These are phyloP conservation scores for Cordyceps javanica DNA, from an alignment of 2,329 filamentous ascomycete genomes.

Conservation along the genomic window DNA sequence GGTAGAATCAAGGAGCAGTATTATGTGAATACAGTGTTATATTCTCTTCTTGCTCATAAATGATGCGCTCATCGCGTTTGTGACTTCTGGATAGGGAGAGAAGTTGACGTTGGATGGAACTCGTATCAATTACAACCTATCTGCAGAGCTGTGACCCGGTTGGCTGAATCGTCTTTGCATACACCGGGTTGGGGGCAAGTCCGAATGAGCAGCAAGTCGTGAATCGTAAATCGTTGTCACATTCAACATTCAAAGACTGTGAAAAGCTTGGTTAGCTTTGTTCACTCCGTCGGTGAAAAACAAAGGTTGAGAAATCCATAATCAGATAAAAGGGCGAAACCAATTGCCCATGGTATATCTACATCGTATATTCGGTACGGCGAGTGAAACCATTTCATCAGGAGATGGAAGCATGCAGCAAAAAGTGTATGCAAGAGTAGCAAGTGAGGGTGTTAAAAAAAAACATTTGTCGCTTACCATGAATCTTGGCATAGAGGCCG, in stretches of 20 bases:
- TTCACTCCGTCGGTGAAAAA: background rate
- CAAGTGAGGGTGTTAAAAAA: too few relatives aligned
- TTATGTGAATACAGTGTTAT: too few relatives aligned
- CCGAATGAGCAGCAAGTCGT: background rate
- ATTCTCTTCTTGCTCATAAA: too few relatives aligned
- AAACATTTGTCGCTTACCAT: background rate
- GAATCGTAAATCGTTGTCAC: background rate
- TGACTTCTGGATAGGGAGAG: too few relatives aligned
- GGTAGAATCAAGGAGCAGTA: too few relatives aligned
- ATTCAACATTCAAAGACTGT: background rate
- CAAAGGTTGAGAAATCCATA: background rate
- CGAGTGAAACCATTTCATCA: conserved; percentile 17
- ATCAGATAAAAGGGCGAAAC: conserved; percentile 15
- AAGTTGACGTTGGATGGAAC: too few relatives aligned
- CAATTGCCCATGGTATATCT: conserved; percentile 15
- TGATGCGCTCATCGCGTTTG: too few relatives aligned
- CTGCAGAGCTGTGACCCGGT: too few relatives aligned
- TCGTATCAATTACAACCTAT: too few relatives aligned
- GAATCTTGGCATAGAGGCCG: background rate
- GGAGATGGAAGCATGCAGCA: background rate
- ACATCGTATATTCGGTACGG: conserved; percentile 15
- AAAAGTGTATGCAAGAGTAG: background rate
- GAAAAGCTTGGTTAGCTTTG: background rate
- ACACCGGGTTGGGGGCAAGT: too few relatives aligned
- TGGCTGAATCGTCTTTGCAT: too few relatives aligned